Base-by-base conservation (phyloP, 176 grass and related monocot genomes). In the Alopecurus myosuroides region DNA sequence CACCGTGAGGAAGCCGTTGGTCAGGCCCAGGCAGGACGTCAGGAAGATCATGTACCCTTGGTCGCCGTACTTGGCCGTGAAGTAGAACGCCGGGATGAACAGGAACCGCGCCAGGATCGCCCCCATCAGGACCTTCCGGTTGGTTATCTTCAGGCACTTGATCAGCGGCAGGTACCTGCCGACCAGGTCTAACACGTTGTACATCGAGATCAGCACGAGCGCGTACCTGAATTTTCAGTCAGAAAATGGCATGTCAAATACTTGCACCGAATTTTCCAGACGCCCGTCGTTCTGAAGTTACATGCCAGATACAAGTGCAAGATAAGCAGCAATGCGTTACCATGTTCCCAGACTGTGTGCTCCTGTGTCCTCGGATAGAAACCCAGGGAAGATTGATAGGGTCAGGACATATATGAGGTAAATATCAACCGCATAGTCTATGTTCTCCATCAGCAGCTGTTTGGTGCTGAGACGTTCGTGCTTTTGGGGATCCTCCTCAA, bases 331-430 rank as follows among this genome's bases (percentile, higher is more conserved):
- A 42, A 53, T 34, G 23, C 6, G 18, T 87, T 57, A 91, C 89
- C 89, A 91, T 70, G 85, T 79, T 29, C 97, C 91, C 29, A 98
- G 89, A 77, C 91, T 84, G 86, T 98, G 97, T 70, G 81, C 85
- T 13, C 97, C 97, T 8, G 97, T 94, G 65, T 98, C 97, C 79
- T 98, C 97, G 19, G 97, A 94, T 82, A 98, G 84, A 78, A 98
- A 98, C 22, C 97, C 97, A 50, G 93, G 91, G 57, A 98, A 94
- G 79, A 98, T 95, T 1, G 97, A 98, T 30, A 98, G 74, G 8
- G 97, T 98, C 80, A 98, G 36, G 34, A 96, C 91, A 60, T 98
- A 94, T 44, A 98, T 92, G 41, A 98, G 88, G 90, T 76, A 98
- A 15, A 94, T 41, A 45, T 91, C 84, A 18, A 92, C 6, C 0